Evolutionary conservation across 139 green algal genomes (phyloP).

Genomic region (Chlorella sp.): DNA sequence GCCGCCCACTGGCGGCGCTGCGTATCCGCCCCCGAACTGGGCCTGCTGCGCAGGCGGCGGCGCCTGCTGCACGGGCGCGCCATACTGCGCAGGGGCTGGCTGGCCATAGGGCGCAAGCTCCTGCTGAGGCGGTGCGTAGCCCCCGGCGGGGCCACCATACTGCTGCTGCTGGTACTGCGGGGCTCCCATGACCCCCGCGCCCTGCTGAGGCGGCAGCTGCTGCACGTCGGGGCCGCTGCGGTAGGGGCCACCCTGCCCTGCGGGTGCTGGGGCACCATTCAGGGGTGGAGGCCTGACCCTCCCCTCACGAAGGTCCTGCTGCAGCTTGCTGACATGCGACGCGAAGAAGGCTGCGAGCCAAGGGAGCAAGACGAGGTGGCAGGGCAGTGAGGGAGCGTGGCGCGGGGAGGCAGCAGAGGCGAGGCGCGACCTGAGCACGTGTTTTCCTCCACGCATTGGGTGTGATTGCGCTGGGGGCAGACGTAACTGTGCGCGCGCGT

Average conservation of each 20-base stretch:
- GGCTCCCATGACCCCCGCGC: no score
- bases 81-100: not conserved
- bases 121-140: not conserved
- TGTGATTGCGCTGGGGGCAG: no score
- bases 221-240: not conserved
- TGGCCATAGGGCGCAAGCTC: not conserved
- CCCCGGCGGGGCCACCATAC: no score
- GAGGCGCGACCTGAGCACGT: not conserved
- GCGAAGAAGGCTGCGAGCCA: constrained; percentile 32
- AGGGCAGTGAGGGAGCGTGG: not conserved
- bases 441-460: no score
- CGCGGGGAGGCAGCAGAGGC: not conserved
- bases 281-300: constrained; percentile 12
- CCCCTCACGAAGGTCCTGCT: constrained; percentile 10
- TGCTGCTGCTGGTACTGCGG: not conserved
- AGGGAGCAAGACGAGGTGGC: not conserved
- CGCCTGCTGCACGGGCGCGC: not conserved
- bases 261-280: not conserved
- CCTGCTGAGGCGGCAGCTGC: constrained; percentile 2
- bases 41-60: not conserved
- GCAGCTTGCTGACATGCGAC: constrained; percentile 11
- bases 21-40: not conserved
- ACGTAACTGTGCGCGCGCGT: no score
- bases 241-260: not conserved
- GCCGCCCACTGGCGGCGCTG: no score